Conservation (phyloP, 495 filamentous ascomycete species). For the Staphylotrichum longicolle region DNA sequence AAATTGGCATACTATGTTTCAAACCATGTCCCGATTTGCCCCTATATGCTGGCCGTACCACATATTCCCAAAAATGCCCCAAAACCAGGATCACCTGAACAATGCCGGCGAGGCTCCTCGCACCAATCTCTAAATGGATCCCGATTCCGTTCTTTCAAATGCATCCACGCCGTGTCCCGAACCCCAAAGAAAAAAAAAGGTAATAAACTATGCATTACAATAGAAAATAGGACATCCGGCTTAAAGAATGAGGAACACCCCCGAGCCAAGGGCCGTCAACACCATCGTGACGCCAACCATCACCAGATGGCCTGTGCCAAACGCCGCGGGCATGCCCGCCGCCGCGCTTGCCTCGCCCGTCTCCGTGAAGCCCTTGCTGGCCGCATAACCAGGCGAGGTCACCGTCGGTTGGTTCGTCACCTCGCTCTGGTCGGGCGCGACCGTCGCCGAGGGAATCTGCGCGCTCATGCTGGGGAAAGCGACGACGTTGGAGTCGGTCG, state of each 20-base stretch:
- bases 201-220: no score
- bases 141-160: no score
- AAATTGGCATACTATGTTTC: neutral
- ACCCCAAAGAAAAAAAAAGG: no score
- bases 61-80: no score
- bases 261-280: constrained; percentile 43
- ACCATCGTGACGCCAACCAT: constrained; percentile 39
- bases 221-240: no score
- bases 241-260: constrained; percentile 28
- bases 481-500: constrained; percentile 57
- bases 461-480: constrained; percentile 50
- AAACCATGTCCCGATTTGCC: neutral
- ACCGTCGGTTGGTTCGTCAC: constrained; percentile 33
- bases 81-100: neutral
- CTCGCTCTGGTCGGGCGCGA: constrained; percentile 43
- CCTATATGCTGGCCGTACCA: neutral
- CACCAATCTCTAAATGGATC: no score
- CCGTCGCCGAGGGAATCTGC: constrained; percentile 49
- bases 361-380: constrained; percentile 40
- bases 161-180: no score
- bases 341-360: constrained; percentile 33
- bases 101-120: neutral
- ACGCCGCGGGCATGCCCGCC: constrained; percentile 28
- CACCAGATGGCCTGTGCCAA: constrained; percentile 35
- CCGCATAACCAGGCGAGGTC: constrained; percentile 39